phyloP scores from a whole-genome alignment of 2,329 filamentous ascomycete genomes.

The Alternaria arborescens region DNA sequence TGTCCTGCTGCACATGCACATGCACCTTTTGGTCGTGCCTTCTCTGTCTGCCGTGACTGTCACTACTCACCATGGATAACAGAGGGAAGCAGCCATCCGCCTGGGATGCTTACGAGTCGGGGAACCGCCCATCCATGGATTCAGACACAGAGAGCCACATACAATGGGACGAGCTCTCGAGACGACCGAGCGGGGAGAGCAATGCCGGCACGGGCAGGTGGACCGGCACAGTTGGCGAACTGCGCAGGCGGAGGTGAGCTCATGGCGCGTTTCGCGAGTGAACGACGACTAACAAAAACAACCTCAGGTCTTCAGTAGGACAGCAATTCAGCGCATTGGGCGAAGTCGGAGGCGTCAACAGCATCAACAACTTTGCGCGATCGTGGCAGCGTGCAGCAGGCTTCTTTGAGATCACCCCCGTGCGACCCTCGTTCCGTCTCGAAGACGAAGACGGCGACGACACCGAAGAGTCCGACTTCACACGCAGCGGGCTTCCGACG shows the following conservation, averaged over 20 bases:
- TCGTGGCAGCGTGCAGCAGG: conserved; percentile 91
- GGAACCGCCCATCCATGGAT: conserved; percentile 52
- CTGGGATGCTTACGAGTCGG: conserved; percentile 58
- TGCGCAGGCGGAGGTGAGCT: conserved; percentile 51
- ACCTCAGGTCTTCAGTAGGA: conserved; percentile 57
- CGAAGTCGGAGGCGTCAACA: conserved; percentile 89
- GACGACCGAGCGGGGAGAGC: conserved; percentile 43
- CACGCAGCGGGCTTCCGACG: conserved; percentile 39
- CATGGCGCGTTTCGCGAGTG: background rate
- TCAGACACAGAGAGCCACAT: conserved; percentile 48
- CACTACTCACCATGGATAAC: conserved; percentile 46
- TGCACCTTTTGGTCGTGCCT: conserved; percentile 14
- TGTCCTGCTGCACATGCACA: conserved; percentile 5
- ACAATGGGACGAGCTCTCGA: conserved; percentile 50
- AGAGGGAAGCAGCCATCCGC: conserved; percentile 54
- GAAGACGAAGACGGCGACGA: conserved; percentile 41
- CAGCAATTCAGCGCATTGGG: conserved; percentile 62
- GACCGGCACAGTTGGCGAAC: conserved; percentile 29
- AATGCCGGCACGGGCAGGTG: conserved; percentile 37
- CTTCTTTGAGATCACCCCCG: conserved; percentile 87
- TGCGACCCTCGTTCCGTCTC: conserved; percentile 75
- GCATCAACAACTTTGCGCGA: conserved; percentile 89
- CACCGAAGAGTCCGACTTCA: conserved; percentile 44
- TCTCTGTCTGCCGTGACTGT: conserved; percentile 4
- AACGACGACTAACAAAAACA: conserved; percentile 11